Conservation (phyloP, 768 basidiomycete genomes). For the Suillus clintonianus region DNA sequence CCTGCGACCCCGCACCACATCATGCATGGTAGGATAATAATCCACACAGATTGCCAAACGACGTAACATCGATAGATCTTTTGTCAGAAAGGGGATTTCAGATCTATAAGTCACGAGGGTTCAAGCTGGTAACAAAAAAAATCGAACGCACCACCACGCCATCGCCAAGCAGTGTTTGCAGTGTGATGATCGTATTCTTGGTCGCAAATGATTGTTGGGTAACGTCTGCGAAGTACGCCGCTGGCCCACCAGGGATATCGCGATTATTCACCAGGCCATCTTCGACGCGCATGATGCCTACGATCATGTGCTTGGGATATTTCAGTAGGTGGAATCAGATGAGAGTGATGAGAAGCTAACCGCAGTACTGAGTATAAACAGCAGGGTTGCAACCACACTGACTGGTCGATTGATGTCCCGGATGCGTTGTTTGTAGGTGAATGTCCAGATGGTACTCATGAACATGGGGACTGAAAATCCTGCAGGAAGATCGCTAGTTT, state of each 20-base stretch:
- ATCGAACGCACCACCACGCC: conserved; percentile 7
- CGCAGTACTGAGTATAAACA: background rate
- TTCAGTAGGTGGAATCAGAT: background rate
- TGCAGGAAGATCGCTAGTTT: background rate
- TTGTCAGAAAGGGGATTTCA: background rate
- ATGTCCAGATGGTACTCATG: background rate
- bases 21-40: conserved; percentile 12
- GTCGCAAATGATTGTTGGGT: conserved; percentile 23
- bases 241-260: conserved; percentile 22
- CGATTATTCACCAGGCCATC: conserved; percentile 20
- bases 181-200: conserved; percentile 21
- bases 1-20: conserved; percentile 6
- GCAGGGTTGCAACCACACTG: background rate
- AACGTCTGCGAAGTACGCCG: conserved; percentile 22
- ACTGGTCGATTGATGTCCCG: background rate
- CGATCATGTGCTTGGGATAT: conserved; percentile 11
- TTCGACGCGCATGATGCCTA: conserved; percentile 15
- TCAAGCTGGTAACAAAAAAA: background rate
- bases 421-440: background rate
- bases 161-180: conserved; percentile 13
- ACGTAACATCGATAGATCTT: conserved; percentile 15
- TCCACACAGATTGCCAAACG: conserved; percentile 8
- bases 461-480: background rate
- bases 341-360: background rate
- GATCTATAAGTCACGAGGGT: background rate